Evolutionary conservation across 768 basidiomycete species (phyloP).

Genomic region (Suillus subaureus): DNA sequence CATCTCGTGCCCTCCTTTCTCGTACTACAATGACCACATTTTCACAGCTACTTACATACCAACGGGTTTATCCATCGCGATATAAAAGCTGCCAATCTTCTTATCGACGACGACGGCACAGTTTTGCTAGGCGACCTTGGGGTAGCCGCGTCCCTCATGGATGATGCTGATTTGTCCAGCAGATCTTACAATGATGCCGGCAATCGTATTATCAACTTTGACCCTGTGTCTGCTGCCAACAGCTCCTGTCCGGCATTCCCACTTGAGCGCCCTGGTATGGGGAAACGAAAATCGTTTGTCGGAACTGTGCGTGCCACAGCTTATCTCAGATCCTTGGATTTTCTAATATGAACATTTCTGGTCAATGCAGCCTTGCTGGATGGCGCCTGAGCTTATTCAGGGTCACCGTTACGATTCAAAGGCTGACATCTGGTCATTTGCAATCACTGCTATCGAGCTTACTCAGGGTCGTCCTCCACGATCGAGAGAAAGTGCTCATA

Average conservation of each 20-base stretch:
- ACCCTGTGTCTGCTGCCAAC: conserved; percentile 24
- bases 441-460: conserved; percentile 92
- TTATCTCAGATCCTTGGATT: conserved; percentile 8
- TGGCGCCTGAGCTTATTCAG: conserved; percentile 93
- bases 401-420: conserved; percentile 82
- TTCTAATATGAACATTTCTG: not conserved
- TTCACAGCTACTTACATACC: conserved; percentile 74
- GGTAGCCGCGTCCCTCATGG: conserved; percentile 82
- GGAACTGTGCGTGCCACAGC: conserved; percentile 64
- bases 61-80: conserved; percentile 95
- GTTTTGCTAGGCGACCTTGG: conserved; percentile 92
- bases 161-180: conserved; percentile 54
- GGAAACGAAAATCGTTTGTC: conserved; percentile 91
- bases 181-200: conserved; percentile 12
- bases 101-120: conserved; percentile 88
- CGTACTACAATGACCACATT: conserved; percentile 3
- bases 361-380: conserved; percentile 78
- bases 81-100: conserved; percentile 91
- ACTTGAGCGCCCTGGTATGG: conserved; percentile 46
- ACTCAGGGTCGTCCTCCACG: conserved; percentile 87
- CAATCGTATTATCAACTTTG: conserved; percentile 40
- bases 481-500: conserved; percentile 71
- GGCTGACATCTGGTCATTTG: conserved; percentile 96
- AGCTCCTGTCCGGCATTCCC: conserved; percentile 4
- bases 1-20: conserved; percentile 9